phyloP scores from a whole-genome alignment of 371 early-diverging fungal genomes.

The Mortierella polycephala region DNA sequence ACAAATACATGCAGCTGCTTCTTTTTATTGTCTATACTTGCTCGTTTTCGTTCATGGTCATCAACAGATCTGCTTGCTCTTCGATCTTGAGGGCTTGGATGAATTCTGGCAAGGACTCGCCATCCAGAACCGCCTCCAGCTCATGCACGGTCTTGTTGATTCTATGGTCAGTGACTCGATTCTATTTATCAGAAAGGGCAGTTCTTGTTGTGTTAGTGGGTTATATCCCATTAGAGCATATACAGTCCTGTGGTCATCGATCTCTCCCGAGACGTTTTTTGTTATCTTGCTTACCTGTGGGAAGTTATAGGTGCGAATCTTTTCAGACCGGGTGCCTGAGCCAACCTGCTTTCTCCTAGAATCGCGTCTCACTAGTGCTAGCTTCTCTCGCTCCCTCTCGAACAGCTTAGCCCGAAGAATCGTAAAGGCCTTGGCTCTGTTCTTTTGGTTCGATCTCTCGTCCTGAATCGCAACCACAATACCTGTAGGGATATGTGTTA shows the following conservation, averaged over 20 bases:
- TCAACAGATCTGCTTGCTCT: conserved; percentile 47
- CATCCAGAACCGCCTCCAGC: conserved; percentile 73
- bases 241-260: not conserved
- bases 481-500: conserved; percentile 94
- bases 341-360: conserved; percentile 76
- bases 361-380: conserved; percentile 67
- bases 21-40: conserved; percentile 2
- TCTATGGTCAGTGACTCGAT: conserved; percentile 88
- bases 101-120: conserved; percentile 55
- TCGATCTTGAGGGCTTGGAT: conserved; percentile 44
- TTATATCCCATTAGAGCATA: not conserved
- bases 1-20: not conserved
- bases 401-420: conserved; percentile 84
- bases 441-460: conserved; percentile 92
- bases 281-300: conserved; percentile 18
- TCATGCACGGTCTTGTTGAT: conserved; percentile 81
- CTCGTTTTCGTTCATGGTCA: conserved; percentile 47
- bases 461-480: conserved; percentile 90
- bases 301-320: conserved; percentile 89
- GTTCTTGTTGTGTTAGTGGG: not conserved
- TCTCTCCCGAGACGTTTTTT: not conserved
- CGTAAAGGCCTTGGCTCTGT: conserved; percentile 88
- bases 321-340: conserved; percentile 83
- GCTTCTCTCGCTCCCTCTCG: conserved; percentile 74
- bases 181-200: conserved; percentile 46